Percentiles rank a stretch among this genome's conserved stretches.
Conservation (phyloP, 202 grass and related monocot species). For the Musa balbisiana region DNA sequence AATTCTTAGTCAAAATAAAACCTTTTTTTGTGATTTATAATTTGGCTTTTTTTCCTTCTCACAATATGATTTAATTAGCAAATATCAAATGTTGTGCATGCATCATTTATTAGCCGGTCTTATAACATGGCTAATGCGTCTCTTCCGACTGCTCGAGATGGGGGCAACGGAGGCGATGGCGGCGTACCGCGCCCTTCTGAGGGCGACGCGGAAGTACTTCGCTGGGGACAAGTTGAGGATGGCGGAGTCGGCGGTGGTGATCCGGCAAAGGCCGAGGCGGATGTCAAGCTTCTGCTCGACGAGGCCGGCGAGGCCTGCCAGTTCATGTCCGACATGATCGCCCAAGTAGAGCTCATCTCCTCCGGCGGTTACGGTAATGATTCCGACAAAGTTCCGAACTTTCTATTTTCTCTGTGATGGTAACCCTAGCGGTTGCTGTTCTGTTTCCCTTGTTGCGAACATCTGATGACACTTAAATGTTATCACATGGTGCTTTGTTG, state of each 20-base stretch:
- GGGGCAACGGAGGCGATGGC: slow-evolving; percentile 46
- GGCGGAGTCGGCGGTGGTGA: slow-evolving; percentile 62
- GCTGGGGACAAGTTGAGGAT: slow-evolving; percentile 71
- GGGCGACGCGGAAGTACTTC: slow-evolving; percentile 74
- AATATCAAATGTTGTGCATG: too few relatives aligned
- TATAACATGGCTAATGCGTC: too few relatives aligned
- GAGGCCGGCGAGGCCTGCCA: slow-evolving; percentile 71
- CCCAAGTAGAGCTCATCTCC: slow-evolving; percentile 52
- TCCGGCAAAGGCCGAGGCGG: slow-evolving; percentile 56
- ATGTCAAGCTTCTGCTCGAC: slow-evolving; percentile 42
- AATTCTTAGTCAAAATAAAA: too few relatives aligned
- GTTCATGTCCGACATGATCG: slow-evolving; percentile 89
- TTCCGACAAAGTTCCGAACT: not conserved
- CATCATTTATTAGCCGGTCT: too few relatives aligned
- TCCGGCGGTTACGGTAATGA: slow-evolving; percentile 67
- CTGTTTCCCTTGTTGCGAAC: too few relatives aligned
- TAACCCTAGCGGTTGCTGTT: not conserved
- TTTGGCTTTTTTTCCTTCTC: too few relatives aligned
- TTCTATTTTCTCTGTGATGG: not conserved
- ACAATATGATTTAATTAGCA: too few relatives aligned
- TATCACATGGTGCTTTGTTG: too few relatives aligned
- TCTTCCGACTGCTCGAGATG: not conserved
- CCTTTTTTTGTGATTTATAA: too few relatives aligned
- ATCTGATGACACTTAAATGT: too few relatives aligned
- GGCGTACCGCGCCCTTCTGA: slow-evolving; percentile 67